These are phyloP conservation scores for Podospora sp. DNA, from an alignment of 495 filamentous ascomycete genomes.

Conservation along the genomic window DNA sequence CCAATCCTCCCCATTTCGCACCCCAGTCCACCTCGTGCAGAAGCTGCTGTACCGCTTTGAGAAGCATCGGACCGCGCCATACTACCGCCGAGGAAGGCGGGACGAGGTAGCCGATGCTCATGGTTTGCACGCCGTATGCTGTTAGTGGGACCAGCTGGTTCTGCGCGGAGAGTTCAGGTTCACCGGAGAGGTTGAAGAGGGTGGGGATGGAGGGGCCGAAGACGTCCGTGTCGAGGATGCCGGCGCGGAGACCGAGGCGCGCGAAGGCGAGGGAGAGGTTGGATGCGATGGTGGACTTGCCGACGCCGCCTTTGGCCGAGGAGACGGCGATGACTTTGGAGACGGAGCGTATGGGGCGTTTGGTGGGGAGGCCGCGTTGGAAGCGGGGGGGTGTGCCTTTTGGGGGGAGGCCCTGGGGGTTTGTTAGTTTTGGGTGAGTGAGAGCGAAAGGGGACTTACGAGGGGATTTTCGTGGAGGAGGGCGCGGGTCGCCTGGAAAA, in stretches of 20 bases:
- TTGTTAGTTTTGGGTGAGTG: slow-evolving; percentile 19
- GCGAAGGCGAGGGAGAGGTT: slow-evolving; percentile 89
- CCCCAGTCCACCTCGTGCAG: slow-evolving; percentile 92
- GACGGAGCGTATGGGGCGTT: slow-evolving; percentile 77
- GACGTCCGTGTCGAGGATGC: slow-evolving; percentile 93
- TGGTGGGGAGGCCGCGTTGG: slow-evolving; percentile 81
- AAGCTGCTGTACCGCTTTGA: slow-evolving; percentile 94
- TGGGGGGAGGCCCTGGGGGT: slow-evolving; percentile 72
- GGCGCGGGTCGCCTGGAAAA: slow-evolving; percentile 65
- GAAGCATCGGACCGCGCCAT: slow-evolving; percentile 96
- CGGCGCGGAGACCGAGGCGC: slow-evolving; percentile 73
- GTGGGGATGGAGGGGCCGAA: slow-evolving; percentile 96
- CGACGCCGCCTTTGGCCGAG: slow-evolving; percentile 95
- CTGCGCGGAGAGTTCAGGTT: slow-evolving; percentile 68
- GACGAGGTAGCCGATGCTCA: slow-evolving; percentile 97
- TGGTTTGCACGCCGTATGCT: slow-evolving; percentile 96
- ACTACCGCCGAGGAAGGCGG: slow-evolving; percentile 76
- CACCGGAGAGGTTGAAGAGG: slow-evolving; percentile 71
- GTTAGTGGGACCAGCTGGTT: slow-evolving; percentile 84
- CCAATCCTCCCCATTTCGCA: slow-evolving; percentile 51
- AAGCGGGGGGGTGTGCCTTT: slow-evolving; percentile 78
- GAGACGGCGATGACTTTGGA: slow-evolving; percentile 88
- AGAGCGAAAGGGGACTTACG: slow-evolving; percentile 49
- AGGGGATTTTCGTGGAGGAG: slow-evolving; percentile 91
- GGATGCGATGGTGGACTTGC: slow-evolving; percentile 90